phyloP scores from a whole-genome alignment of 2,329 filamentous ascomycete genomes.

The Penicillium sp. region DNA sequence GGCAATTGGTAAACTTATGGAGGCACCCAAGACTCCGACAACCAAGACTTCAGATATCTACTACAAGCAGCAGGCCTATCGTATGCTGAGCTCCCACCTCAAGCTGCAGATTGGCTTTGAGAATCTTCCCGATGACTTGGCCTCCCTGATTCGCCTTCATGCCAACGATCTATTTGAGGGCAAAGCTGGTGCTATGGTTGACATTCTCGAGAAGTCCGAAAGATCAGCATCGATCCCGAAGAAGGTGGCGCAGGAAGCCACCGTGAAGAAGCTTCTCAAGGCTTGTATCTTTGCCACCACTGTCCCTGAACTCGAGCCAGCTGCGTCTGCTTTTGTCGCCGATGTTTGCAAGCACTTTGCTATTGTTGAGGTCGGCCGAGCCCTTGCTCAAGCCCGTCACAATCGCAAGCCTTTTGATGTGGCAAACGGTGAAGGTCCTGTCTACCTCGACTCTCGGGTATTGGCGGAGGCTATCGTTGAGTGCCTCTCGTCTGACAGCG shows the following conservation, averaged over 20 bases:
- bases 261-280: conserved; percentile 83
- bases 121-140: conserved; percentile 83
- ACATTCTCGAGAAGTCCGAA: conserved; percentile 72
- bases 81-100: conserved; percentile 82
- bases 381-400: conserved; percentile 79
- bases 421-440: conserved; percentile 78
- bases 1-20: conserved; percentile 84
- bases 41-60: conserved; percentile 70
- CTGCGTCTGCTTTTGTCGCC: conserved; percentile 72
- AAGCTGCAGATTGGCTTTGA: conserved; percentile 90
- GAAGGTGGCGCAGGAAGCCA: conserved; percentile 78
- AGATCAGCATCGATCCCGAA: conserved; percentile 82
- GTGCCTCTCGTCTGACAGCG: conserved; percentile 81
- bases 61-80: conserved; percentile 92
- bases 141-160: conserved; percentile 80
- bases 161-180: conserved; percentile 78
- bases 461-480: conserved; percentile 89
- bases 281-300: conserved; percentile 84
- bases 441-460: conserved; percentile 82
- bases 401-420: conserved; percentile 79
- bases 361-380: conserved; percentile 82
- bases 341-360: conserved; percentile 89
- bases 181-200: conserved; percentile 70
- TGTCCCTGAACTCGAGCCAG: conserved; percentile 74
- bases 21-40: conserved; percentile 65